Evolutionary conservation across 345 rosid species (phyloP).

Genomic region (Hibiscus tridactylites): DNA sequence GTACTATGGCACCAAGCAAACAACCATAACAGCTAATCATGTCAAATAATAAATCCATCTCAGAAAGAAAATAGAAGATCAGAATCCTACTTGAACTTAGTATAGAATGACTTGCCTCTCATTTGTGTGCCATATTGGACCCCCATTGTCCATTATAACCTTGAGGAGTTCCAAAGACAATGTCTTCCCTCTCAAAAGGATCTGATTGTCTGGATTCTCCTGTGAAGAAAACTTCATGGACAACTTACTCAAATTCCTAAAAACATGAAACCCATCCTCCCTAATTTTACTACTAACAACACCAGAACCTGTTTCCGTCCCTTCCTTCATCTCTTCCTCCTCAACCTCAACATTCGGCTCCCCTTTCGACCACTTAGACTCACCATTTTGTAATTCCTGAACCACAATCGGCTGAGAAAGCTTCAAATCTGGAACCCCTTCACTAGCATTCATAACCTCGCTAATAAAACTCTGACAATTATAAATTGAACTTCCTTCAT

Average conservation of each 20-base stretch:
- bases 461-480: slow-evolving; percentile 64
- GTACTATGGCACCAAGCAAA: background rate
- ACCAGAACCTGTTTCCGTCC: slow-evolving; percentile 19
- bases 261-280: slow-evolving; percentile 80
- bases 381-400: slow-evolving; percentile 37
- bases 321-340: slow-evolving; percentile 26
- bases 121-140: slow-evolving; percentile 67
- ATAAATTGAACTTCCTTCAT: slow-evolving; percentile 78
- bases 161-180: slow-evolving; percentile 76
- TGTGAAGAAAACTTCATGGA: slow-evolving; percentile 93
- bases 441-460: slow-evolving; percentile 62
- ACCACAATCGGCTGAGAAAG: slow-evolving; percentile 22
- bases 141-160: slow-evolving; percentile 64
- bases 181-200: slow-evolving; percentile 83
- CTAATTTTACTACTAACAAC: slow-evolving; percentile 47
- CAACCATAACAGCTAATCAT: background rate
- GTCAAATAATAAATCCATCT: background rate
- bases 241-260: slow-evolving; percentile 78
- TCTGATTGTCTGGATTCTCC: slow-evolving; percentile 84
- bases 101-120: slow-evolving; percentile 50
- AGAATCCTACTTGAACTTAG: background rate
- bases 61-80: background rate
- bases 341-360: slow-evolving; percentile 22
- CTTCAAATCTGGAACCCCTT: slow-evolving; percentile 45
- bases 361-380: slow-evolving; percentile 18